These are phyloP conservation scores for Dictyostelium citrinum DNA, from an alignment of 78 protist genomes.

Conservation along the genomic window DNA sequence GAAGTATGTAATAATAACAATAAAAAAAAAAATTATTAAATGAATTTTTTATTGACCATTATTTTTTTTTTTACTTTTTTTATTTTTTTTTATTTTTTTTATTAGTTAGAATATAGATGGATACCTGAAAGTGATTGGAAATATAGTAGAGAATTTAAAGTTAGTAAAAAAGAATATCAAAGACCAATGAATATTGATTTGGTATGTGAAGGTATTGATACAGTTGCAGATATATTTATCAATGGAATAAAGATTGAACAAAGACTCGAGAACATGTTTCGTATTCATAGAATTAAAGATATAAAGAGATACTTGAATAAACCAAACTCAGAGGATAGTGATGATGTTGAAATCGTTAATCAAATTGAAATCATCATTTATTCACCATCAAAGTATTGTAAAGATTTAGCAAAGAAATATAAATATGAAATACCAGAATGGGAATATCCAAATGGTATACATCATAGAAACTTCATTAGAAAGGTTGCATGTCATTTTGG, in stretches of 20 bases:
- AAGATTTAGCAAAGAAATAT: not conserved
- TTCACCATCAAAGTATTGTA: slow-evolving; percentile 41
- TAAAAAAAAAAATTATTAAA: not conserved
- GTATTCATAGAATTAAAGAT: slow-evolving; percentile 23
- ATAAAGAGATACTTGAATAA: not conserved
- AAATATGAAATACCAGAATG: slow-evolving; percentile 57
- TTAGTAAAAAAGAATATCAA: not conserved
- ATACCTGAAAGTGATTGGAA: slow-evolving; percentile 70
- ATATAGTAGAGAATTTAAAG: slow-evolving; percentile 4
- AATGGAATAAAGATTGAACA: not conserved
- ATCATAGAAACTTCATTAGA: slow-evolving; percentile 70
- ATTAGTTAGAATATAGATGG: slow-evolving; percentile 71
- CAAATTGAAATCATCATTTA: not conserved
- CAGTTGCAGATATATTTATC: slow-evolving; percentile 38
- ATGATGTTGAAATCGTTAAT: not conserved
- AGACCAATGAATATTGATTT: slow-evolving; percentile 3
- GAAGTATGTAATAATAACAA: slow-evolving; percentile 5
- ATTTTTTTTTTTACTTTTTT: not conserved
- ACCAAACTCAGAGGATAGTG: not conserved
- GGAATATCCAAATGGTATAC: slow-evolving; percentile 80
- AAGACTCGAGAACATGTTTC: slow-evolving; percentile 32
- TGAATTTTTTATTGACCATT: not conserved
- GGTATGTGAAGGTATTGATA: slow-evolving; percentile 69
- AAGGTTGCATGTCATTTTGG: slow-evolving; percentile 61
- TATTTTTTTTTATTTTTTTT: not conserved